Conservation (phyloP, 257 asterid genomes). For the Ajuga chamaepitys region DNA sequence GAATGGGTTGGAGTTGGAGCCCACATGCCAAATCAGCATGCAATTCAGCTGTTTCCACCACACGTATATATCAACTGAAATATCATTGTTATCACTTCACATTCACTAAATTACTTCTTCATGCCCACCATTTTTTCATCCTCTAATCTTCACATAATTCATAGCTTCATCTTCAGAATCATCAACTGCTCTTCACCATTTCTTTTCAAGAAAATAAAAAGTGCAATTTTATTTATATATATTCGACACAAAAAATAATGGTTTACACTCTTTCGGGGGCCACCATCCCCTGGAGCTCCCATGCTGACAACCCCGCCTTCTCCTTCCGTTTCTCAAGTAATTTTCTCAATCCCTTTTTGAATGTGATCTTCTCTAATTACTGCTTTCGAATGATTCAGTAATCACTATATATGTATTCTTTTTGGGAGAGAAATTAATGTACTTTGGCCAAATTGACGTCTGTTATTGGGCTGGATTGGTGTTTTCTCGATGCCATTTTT, state of each 20-base stretch:
- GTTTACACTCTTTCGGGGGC: slow-evolving; percentile 21
- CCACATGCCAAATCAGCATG: slow-evolving; percentile 26
- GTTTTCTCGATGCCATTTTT: no score
- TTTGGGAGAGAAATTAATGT: no score
- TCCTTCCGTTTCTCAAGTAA: slow-evolving; percentile 27
- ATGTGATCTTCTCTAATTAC: background rate
- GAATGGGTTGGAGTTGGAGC: background rate
- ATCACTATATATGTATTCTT: no score
- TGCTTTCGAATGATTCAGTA: background rate
- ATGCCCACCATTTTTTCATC: slow-evolving; percentile 14
- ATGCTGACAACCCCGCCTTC: slow-evolving; percentile 17
- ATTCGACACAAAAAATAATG: slow-evolving; percentile 14
- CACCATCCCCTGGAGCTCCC: slow-evolving; percentile 19
- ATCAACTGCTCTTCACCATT: background rate
- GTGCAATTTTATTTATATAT: background rate
- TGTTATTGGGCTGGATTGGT: no score
- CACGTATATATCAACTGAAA: slow-evolving; percentile 23
- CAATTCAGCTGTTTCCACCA: slow-evolving; percentile 28
- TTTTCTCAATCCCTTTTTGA: background rate
- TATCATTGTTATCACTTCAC: slow-evolving; percentile 24
- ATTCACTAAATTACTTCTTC: background rate
- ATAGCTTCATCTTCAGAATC: background rate
- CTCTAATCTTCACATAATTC: background rate
- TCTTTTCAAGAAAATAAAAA: background rate
- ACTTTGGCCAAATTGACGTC: no score